These are phyloP conservation scores for Lactarius sp. DNA, from an alignment of 768 basidiomycete species.

Conservation along the genomic window DNA sequence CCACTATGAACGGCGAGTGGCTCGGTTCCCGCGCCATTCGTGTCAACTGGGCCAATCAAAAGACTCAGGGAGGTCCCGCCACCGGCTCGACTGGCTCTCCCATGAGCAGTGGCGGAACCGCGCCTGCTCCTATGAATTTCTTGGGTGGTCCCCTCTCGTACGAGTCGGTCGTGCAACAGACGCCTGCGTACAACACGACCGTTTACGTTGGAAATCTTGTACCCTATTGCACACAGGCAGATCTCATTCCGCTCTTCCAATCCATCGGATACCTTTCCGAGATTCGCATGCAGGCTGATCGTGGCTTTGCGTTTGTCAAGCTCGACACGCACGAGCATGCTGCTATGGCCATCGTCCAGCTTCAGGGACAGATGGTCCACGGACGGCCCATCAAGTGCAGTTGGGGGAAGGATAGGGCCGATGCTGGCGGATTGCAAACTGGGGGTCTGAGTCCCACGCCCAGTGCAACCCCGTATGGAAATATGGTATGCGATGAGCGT, in stretches of 20 bases:
- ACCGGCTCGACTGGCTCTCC: conserved; percentile 12
- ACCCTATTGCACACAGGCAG: conserved; percentile 94
- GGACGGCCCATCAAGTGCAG: conserved; percentile 97
- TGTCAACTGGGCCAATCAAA: conserved; percentile 99
- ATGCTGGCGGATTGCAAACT: conserved; percentile 54
- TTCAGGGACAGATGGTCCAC: conserved; percentile 96
- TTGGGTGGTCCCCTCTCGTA: conserved; percentile 85
- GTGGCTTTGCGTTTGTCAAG: conserved; percentile 98
- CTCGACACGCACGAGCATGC: conserved; percentile 98
- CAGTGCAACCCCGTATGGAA: conserved; percentile 61
- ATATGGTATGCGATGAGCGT: conserved; percentile 54
- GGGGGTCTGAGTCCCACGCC: conserved; percentile 57
- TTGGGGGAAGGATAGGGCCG: conserved; percentile 95
- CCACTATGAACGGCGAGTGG: conserved; percentile 99
- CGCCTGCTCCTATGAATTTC: conserved; percentile 89
- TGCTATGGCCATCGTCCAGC: conserved; percentile 94
- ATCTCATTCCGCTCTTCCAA: conserved; percentile 96
- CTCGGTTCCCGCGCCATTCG: conserved; percentile 96
- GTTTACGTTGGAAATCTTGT: conserved; percentile 99
- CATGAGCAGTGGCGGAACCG: conserved; percentile 42
- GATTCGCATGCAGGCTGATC: conserved; percentile 98
- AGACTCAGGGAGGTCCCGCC: conserved; percentile 70
- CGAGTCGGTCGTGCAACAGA: conserved; percentile 90
- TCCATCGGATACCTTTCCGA: conserved; percentile 98
- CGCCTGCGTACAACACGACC: conserved; percentile 89